Conservation (phyloP, 1,139 yeast genomes). For the Spencermartinsiella ligniputridi region DNA sequence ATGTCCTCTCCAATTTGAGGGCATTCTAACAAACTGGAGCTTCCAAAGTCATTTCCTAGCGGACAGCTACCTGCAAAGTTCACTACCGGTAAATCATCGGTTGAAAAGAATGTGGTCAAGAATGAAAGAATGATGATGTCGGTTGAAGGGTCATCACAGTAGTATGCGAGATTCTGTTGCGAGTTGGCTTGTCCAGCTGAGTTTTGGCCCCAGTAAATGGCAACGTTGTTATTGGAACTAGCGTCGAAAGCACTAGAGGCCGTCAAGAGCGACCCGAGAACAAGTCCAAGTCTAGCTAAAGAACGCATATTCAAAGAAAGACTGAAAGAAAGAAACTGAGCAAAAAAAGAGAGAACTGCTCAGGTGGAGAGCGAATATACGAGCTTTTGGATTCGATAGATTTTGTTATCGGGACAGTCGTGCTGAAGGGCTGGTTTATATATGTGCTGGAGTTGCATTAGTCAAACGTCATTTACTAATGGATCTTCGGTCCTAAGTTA, state of each 20-base stretch:
- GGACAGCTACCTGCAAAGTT: conserved; percentile 70
- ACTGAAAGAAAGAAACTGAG: background rate
- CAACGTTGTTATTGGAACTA: conserved; percentile 50
- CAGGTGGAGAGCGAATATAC: no score
- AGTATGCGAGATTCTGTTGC: conserved; percentile 58
- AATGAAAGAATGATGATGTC: conserved; percentile 75
- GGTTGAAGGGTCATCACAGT: conserved; percentile 64
- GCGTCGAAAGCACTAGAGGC: conserved; percentile 20
- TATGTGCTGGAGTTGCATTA: no score
- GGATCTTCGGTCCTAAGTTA: no score
- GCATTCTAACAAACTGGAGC: conserved; percentile 32
- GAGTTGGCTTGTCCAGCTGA: conserved; percentile 59
- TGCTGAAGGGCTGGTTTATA: no score
- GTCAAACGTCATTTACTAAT: no score
- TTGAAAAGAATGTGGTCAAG: conserved; percentile 54
- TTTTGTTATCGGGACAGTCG: no score
- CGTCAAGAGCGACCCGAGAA: background rate
- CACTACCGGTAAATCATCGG: conserved; percentile 41
- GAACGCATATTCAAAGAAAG: background rate
- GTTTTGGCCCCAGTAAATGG: conserved; percentile 90
- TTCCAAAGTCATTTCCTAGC: conserved; percentile 26
- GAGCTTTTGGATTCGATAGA: no score
- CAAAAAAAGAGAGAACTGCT: conserved; percentile 3
- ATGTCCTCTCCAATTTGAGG: conserved; percentile 54
- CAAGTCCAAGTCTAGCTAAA: background rate